Evolutionary conservation across 352 stramenopile species (phyloP).

Genomic region (Pythium aristosporum): DNA sequence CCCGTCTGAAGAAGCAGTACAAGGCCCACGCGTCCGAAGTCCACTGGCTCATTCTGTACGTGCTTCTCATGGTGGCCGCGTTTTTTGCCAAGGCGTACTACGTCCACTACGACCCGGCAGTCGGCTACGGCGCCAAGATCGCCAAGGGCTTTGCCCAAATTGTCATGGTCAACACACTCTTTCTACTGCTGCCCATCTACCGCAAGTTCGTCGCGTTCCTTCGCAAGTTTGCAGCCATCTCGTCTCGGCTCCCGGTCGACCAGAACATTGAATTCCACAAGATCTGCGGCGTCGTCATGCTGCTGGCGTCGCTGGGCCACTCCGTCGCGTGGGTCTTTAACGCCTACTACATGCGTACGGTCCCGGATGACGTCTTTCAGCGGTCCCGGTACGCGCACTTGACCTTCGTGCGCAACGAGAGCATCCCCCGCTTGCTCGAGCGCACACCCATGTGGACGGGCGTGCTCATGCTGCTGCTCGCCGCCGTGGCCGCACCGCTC

Average conservation of each 20-base stretch:
- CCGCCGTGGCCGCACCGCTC: not conserved
- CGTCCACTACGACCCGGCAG: not conserved
- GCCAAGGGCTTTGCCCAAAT: not conserved
- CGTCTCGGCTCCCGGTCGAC: conserved; percentile 2
- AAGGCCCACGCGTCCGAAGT: conserved; percentile 46
- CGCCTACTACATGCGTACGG: conserved; percentile 50
- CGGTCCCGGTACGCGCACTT: conserved; percentile 47
- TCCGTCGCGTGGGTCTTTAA: conserved; percentile 54
- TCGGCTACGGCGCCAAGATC: not conserved
- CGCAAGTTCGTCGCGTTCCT: conserved; percentile 34
- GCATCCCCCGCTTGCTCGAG: conserved; percentile 17
- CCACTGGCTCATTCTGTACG: conserved; percentile 49
- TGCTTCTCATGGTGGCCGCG: conserved; percentile 41
- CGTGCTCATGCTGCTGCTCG: conserved; percentile 3
- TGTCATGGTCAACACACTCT: not conserved
- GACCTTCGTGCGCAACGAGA: conserved; percentile 51
- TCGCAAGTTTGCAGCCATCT: conserved; percentile 28
- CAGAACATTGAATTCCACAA: conserved; percentile 2
- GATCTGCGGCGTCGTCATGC: conserved; percentile 48
- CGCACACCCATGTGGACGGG: conserved; percentile 7
- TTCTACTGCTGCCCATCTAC: not conserved
- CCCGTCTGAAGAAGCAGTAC: conserved; percentile 37
- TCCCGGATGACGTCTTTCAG: conserved; percentile 37
- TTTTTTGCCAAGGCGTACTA: conserved; percentile 42
- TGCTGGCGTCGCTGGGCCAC: conserved; percentile 63